A percentile compares a stretch with the other conserved stretches of the same genome.
Conservation (phyloP, 2,329 filamentous ascomycete species). For the Exophiala aquamarina region DNA sequence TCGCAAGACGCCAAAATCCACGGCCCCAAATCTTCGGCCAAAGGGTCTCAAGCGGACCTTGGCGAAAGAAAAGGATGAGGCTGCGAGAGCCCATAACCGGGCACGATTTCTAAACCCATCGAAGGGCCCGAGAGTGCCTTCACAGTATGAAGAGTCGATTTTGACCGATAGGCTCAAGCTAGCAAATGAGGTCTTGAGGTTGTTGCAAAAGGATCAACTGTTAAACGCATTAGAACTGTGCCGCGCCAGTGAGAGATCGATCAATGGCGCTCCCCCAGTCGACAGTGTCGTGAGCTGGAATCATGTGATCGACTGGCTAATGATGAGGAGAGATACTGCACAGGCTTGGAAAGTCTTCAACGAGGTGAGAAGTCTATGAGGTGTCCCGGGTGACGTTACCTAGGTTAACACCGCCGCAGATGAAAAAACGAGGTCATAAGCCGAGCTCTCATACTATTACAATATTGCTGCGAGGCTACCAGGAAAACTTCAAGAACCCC, state of each 20-base stretch:
- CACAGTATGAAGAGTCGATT: conserved; percentile 7
- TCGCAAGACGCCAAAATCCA: conserved; percentile 4
- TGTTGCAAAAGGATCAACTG: conserved; percentile 54
- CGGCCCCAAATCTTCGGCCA: conserved; percentile 6
- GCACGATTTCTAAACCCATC: too few species aligned
- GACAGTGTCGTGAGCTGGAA: conserved; percentile 83
- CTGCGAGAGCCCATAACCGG: too few species aligned
- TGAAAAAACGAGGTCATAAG: conserved; percentile 87
- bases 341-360: conserved; percentile 81
- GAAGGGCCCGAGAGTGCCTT: too few species aligned
- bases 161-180: conserved; percentile 68
- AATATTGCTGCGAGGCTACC: conserved; percentile 74
- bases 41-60: conserved; percentile 4
- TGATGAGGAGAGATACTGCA: conserved; percentile 61
- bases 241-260: conserved; percentile 38
- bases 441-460: conserved; percentile 85
- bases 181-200: conserved; percentile 62
- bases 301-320: conserved; percentile 70
- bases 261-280: conserved; percentile 41
- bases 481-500: conserved; percentile 56
- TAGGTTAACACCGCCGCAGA: conserved; percentile 61
- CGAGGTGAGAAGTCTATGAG: conserved; percentile 68
- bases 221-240: conserved; percentile 65
- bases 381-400: too few species aligned
- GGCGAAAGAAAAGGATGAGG: too few species aligned